Base-by-base conservation (phyloP, 169 alveolate species). In the Plasmodium adleri region DNA sequence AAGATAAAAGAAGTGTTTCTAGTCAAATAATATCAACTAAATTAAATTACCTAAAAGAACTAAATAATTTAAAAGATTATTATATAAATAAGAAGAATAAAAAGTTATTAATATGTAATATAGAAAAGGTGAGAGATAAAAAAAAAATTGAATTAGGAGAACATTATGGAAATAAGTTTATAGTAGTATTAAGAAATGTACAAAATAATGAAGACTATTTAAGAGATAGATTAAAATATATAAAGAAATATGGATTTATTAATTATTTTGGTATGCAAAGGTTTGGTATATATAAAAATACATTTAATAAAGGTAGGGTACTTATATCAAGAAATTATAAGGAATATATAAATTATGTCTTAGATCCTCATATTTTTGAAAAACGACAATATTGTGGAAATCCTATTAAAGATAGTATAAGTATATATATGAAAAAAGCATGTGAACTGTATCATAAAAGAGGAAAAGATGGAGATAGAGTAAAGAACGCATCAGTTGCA, bases 181-280 rank as follows among this genome's bases (percentile, higher is more conserved):
- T 72, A 66, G 67, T 86, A 49, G 92, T 72, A 47, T 43, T 86
- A 22, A 70, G 92, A 59, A 70, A 86, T 71, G 76, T 86, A 20
- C 88, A 86, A 72, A 86, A 24, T 22, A 63, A 72, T 72, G 88
- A 86, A 49, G 85, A 86, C 15, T 86, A 86, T 86, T 62, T 86
- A 86, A 86, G 70, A 28, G 66, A 47, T 52, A 71, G 85, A 49
- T 59, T 86, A 63, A 43, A 45, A 8, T 24, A 59, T 62, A 86
- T 86, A 47, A 86, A 86, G 72, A 70, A 72, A 86, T 64, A 71
- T 71, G 92, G 92, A 28, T 86, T 86, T 20, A 86, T 86, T 43
- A 86, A 86, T 47, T 86, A 86, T 86, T 86, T 86, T 86, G 92
- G 92, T 26, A 86, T 86, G 92, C 92, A 86, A 86, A 45, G 92